Evolutionary conservation across 1,284 basidiomycete species (phyloP).

Genomic region (Phlebopus sp.): DNA sequence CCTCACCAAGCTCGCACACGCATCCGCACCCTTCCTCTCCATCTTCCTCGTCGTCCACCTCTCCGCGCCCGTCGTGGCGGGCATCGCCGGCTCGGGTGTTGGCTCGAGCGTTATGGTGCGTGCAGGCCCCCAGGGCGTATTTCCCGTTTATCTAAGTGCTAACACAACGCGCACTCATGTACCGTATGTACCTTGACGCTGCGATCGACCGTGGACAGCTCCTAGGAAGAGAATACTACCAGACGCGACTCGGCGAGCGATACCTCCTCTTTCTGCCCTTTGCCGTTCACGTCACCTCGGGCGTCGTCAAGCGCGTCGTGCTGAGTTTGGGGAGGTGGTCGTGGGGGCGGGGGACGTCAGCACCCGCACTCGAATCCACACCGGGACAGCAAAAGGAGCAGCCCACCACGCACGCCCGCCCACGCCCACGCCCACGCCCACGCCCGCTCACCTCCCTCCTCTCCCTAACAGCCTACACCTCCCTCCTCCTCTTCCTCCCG

Average conservation of each 20-base stretch:
- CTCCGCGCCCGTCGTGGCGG: slow-evolving; percentile 64
- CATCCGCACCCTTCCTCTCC: slow-evolving; percentile 58
- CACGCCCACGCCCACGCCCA: slow-evolving; percentile 29
- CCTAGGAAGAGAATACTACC: slow-evolving; percentile 76
- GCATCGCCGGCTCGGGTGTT: slow-evolving; percentile 60
- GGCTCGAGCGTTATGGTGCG: slow-evolving; percentile 70
- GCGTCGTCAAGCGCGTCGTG: slow-evolving; percentile 54
- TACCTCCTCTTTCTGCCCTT: slow-evolving; percentile 63
- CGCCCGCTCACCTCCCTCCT: slow-evolving; percentile 47
- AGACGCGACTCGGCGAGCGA: slow-evolving; percentile 60
- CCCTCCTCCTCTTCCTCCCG: slow-evolving; percentile 33
- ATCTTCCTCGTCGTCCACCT: slow-evolving; percentile 67
- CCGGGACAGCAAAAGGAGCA: too few relatives aligned
- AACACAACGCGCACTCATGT: too few relatives aligned
- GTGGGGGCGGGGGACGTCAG: too few relatives aligned
- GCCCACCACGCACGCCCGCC: too few relatives aligned
- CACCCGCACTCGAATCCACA: too few relatives aligned
- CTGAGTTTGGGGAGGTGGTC: slow-evolving; percentile 1
- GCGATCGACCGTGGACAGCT: too few relatives aligned
- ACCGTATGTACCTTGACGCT: too few relatives aligned
- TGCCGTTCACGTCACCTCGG: slow-evolving; percentile 53
- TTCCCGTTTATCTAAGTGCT: too few relatives aligned
- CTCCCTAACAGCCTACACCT: slow-evolving; percentile 54
- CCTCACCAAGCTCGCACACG: slow-evolving; percentile 50
- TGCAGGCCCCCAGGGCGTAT: too few relatives aligned